Evolutionary conservation across 2,329 filamentous ascomycete species (phyloP), one percentile per base, ranked within the genome.

Genomic region (Arthrinium puccinioides): DNA sequence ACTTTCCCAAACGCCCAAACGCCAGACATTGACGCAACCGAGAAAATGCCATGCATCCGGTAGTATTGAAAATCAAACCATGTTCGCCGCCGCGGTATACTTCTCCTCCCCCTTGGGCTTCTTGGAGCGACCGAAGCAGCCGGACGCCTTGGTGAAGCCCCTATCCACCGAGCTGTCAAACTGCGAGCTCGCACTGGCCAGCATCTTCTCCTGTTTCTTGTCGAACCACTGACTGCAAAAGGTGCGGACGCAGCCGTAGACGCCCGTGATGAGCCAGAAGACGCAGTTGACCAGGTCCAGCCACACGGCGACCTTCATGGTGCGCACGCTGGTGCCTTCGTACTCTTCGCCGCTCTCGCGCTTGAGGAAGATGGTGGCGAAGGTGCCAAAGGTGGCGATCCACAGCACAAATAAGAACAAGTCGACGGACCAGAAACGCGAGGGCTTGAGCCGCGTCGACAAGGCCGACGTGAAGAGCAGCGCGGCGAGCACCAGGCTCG

Each of bases 241-340:
- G 1, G 57, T 62, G 55, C 63, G 64, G 42, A 60, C 18, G 32
- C 44, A 56, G 20, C 67, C 67, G 25, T 69, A 70, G 6, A 49
- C 49, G 6, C 58, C 65, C 0, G 65, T 67, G 4, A 68, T 44
- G 10, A 79, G 58, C 83, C 84, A 88, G 29, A 88, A 58, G 16
- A 82, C 39, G 56, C 82, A 67, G 46, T 82, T 84, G 21, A 77
- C 65, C 19, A 87, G 54, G 53, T 87, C 81, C 19, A 87, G 60
- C 79, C 82, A 87, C 4, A 85, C 82, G 3, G 82, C 81, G 43
- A 74, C 68, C 61, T 83, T 82, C 84, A 87, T 87, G 6, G 54
- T 36, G 4, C 52, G 44, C 0, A 64, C 65, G 43, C 55, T 65
- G 30, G 54, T 57, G 21, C 63, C 66, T 53, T 70, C 60, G 55